These are phyloP conservation scores for Pholiota conissans DNA, from an alignment of 768 basidiomycete genomes.

Conservation along the genomic window DNA sequence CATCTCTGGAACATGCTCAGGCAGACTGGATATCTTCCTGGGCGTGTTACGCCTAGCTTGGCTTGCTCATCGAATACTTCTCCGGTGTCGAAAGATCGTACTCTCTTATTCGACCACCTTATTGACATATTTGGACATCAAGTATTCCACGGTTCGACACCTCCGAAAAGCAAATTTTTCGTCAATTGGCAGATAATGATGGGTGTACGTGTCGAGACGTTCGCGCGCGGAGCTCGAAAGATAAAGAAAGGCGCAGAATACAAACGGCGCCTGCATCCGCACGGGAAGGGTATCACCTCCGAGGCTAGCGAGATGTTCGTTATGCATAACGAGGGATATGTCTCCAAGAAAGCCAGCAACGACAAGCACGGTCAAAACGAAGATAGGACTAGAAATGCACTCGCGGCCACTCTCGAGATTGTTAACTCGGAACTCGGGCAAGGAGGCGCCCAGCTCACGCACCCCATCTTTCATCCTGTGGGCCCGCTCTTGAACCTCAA, in stretches of 20 bases:
- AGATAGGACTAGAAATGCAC: not conserved
- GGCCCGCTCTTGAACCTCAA: not conserved
- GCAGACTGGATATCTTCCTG: not conserved
- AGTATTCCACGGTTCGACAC: not conserved
- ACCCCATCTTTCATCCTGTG: not conserved
- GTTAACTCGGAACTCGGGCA: not conserved
- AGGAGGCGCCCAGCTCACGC: not conserved
- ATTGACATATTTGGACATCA: not conserved
- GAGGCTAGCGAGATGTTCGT: not conserved
- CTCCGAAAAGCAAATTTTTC: not conserved
- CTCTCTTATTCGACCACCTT: not conserved
- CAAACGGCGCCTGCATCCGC: not conserved
- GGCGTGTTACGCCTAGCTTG: not conserved
- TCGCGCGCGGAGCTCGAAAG: not conserved
- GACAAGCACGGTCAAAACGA: not conserved
- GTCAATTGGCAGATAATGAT: not conserved
- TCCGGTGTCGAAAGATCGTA: not conserved
- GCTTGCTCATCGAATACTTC: not conserved
- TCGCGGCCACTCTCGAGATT: not conserved
- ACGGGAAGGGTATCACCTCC: not conserved
- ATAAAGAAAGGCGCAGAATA: not conserved
- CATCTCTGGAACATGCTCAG: not conserved
- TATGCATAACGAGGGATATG: not conserved
- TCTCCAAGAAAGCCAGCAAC: not conserved
- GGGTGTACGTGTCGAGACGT: not conserved